Conservation (phyloP, 768 basidiomycete species). For the Xerocomus brunneocitrinus region DNA sequence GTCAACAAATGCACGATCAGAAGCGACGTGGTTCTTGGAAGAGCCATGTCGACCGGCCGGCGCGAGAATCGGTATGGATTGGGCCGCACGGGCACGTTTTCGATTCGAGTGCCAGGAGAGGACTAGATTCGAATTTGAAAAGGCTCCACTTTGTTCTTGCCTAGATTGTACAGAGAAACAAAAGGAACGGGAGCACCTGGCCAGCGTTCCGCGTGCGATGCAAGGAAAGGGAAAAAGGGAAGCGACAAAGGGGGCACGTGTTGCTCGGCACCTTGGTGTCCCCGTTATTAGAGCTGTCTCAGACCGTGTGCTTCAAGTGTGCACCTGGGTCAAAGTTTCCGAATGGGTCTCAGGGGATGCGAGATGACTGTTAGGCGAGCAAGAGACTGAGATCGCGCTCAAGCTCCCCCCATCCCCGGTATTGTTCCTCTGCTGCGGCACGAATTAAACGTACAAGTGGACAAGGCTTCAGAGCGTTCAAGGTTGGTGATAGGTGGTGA, state of each 20-base stretch:
- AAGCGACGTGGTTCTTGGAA: not conserved
- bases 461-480: constrained; percentile 1
- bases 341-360: constrained; percentile 13
- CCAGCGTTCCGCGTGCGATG: not conserved
- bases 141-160: constrained; percentile 19
- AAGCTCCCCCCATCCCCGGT: not conserved
- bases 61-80: not conserved
- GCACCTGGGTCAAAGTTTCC: constrained; percentile 14
- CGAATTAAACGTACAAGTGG: constrained; percentile 11
- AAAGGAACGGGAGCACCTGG: not conserved
- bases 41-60: not conserved
- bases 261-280: constrained; percentile 13
- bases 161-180: not conserved
- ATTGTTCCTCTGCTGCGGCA: not conserved
- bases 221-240: not conserved
- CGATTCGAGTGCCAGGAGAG: not conserved
- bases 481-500: constrained; percentile 1
- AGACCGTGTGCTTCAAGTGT: not conserved
- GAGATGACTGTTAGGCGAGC: constrained; percentile 9
- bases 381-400: constrained; percentile 11
- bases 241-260: constrained; percentile 1
- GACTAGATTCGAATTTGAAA: constrained; percentile 18
- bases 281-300: constrained; percentile 5
- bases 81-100: not conserved
- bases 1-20: not conserved